phyloP scores from a whole-genome alignment of 129 eudicot species.

The Sambucus nigra region DNA sequence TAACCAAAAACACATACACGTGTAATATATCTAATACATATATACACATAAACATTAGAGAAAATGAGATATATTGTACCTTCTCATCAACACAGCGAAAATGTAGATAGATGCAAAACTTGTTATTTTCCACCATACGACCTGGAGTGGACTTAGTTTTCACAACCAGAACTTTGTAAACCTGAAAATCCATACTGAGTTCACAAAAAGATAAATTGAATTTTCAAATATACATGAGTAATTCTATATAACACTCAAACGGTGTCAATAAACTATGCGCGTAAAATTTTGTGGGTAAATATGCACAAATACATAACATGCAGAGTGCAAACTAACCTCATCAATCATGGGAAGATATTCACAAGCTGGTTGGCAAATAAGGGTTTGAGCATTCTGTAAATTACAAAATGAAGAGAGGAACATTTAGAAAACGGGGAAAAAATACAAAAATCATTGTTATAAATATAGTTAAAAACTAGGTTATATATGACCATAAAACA shows the following conservation, averaged over 20 bases:
- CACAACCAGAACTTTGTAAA: slow-evolving; percentile 40
- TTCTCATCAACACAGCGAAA: slow-evolving; percentile 77
- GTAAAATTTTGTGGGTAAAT: no score
- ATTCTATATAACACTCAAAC: no score
- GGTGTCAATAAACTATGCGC: no score
- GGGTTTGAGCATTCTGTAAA: slow-evolving; percentile 50
- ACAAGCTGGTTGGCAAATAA: slow-evolving; percentile 91
- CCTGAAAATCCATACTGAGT: no score
- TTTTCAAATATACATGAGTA: no score
- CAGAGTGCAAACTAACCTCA: slow-evolving; percentile 35
- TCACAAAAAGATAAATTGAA: no score
- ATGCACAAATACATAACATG: no score
- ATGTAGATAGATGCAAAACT: slow-evolving; percentile 67
- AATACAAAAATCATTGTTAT: no score
- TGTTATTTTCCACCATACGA: slow-evolving; percentile 72
- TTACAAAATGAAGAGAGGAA: slow-evolving; percentile 1
- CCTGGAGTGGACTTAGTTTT: slow-evolving; percentile 62
- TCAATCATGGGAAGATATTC: no score
- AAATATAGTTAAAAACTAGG: neutral
- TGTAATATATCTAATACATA: no score
- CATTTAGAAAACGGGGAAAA: neutral
- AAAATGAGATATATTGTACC: slow-evolving; percentile 19
- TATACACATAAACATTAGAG: neutral
- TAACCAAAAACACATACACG: no score
- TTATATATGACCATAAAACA: neutral